Evolutionary conservation across 106 monocot species (phyloP), one percentile per base, ranked within the genome.

Genomic region (Platanthera guangdongensis): DNA sequence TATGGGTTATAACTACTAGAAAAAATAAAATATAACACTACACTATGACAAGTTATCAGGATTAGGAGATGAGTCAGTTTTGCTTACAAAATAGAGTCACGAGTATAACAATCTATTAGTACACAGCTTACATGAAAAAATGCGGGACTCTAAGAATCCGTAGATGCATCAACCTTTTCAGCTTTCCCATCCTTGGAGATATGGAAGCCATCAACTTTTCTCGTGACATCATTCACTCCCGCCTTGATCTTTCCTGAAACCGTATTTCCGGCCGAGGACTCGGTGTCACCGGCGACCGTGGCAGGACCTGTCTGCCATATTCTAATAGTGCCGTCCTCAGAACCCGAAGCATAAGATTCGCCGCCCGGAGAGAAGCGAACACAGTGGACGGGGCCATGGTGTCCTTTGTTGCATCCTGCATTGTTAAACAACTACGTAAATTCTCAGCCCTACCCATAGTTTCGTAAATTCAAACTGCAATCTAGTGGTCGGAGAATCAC

Each of bases 361-460:
- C 97, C 94, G 15, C 82, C 89, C 7, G 97, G 97, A 47, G 97
- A 87, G 68, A 99, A 94, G 28, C 94, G 87, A 5, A 99, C 91
- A 77, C 91, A 99, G 62, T 94, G 97, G 11, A 99, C 88, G 14
- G 97, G 97, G 11, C 97, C 97, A 78, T 99, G 94, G 52, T 99
- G 97, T 7, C 97, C 97, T 81, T 99, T 99, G 83, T 99, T 99
- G 82, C 97, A 99, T 63, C 87, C 97, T 99, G 89, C 82, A 88
- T 65, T 32, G 21, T 60, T 32, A 65, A 32, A 7, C 39, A 3
- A 65, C 0, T 30, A 65, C 39, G 39, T 39, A 39, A 39, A 39
- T 39, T 39, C 39, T 3, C 0, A 39, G 39, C 39, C 39, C 39
- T 39, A 1, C 39, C 39, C 39, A 39, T 12, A 65, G 32, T 65